Evolutionary conservation across 2,329 filamentous ascomycete species (phyloP).

Genomic region (Xylaria sp.): DNA sequence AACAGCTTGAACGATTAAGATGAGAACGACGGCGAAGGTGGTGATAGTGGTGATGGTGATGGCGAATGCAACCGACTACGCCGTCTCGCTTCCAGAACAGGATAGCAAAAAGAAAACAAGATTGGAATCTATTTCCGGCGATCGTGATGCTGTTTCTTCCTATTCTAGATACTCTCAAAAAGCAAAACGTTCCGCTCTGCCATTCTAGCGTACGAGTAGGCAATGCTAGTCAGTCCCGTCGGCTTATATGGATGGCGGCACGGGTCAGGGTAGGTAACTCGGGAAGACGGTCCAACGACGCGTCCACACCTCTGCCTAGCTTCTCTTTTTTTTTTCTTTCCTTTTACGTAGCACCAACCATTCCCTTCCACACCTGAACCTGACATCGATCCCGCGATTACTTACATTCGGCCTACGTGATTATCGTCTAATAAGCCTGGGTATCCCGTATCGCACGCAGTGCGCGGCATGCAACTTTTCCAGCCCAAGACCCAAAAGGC

Average conservation of each 20-base stretch:
- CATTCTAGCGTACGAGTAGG: too few relatives aligned
- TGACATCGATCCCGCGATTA: neutral
- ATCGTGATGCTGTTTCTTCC: too few relatives aligned
- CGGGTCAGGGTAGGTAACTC: neutral
- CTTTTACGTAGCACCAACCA: constrained; percentile 18
- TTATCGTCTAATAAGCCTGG: neutral
- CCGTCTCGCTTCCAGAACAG: too few relatives aligned
- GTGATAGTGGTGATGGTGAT: too few relatives aligned
- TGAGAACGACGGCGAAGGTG: neutral
- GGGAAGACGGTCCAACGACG: constrained; percentile 19
- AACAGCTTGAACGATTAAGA: neutral
- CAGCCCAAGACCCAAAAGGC: neutral
- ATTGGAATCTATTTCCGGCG: neutral
- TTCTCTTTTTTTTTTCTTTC: neutral
- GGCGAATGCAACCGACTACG: too few relatives aligned
- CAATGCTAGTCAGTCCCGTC: neutral
- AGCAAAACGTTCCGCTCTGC: too few relatives aligned
- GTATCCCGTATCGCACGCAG: neutral
- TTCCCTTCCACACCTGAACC: constrained; percentile 8
- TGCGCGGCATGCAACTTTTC: too few relatives aligned
- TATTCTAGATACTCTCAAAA: neutral
- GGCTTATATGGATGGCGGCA: neutral
- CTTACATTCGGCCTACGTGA: neutral
- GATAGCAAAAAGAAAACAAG: neutral
- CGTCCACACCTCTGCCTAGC: neutral